Base-by-base conservation (phyloP, 306 rosid genomes). In the Prinsepia uniflora region DNA sequence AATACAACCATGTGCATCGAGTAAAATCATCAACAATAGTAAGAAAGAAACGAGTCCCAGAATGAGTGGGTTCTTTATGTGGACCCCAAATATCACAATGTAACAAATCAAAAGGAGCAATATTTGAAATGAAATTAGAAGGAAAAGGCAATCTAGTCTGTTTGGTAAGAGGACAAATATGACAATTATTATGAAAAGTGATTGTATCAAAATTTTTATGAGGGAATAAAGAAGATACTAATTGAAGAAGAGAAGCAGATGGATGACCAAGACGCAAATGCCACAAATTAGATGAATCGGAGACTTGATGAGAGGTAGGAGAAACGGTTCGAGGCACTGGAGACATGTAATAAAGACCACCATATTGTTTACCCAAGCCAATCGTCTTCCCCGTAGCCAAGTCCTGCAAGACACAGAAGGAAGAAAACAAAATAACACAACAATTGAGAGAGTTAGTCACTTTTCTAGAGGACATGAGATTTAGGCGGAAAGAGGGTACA, bases 341-440 rank as follows among this genome's bases (percentile, higher is more conserved):
- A 0, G 48, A 46, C 50, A 46, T 46, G 50, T 46, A 24, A 24
- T 24, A 24, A 24, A 24, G 30, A 24, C 30, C 30, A 24, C 30
- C 30, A 24, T 24, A 2, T 9, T 57, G 24, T 14, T 71, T 71
- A 44, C 75, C 39, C 34, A 6, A 45, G 30, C 67, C n/a, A 71
- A 71, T 71, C 75, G 46, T 71, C 68, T 58, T 71, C 68, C 67
- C 60, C 58, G 8, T 2, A 46, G 17, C 50, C 50, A 46, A 46
- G 50, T 8, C 15, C 50, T 46, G 6, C 50, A 11, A 9, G 50
- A 46, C 50, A 46, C 50, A 75, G 13, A 46, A 46, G 0, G 17
- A 22, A 4, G 11, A 20, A 58, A 22, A 19, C 20, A 22, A 63
- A 56, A 9, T 64, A 46, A 24, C 50, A 46, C 17, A 46, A 46